Conservation (phyloP, 2,329 filamentous ascomycete species). For the Scedosporium aurantiacum region DNA sequence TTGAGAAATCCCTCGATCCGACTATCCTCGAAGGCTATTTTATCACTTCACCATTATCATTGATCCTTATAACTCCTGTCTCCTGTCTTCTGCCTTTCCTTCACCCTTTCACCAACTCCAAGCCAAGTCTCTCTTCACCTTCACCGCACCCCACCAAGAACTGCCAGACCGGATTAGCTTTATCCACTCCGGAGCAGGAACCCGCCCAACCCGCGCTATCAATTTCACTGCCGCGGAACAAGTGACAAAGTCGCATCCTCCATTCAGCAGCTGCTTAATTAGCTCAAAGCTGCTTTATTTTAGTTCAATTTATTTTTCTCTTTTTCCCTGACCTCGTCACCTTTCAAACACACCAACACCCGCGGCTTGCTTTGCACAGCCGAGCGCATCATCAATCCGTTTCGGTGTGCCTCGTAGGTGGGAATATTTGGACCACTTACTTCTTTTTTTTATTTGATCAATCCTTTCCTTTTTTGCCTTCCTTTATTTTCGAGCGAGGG, state of each 20-base stretch:
- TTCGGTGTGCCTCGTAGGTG: neutral
- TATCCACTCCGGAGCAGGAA: neutral
- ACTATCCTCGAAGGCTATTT: neutral
- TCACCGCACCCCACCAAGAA: neutral
- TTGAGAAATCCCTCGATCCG: neutral
- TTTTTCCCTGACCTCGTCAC: neutral
- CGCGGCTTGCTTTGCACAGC: neutral
- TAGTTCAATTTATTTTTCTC: neutral
- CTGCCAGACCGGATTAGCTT: neutral
- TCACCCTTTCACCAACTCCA: neutral
- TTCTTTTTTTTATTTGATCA: neutral
- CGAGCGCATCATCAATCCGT: neutral
- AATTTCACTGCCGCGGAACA: neutral
- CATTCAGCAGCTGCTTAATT: neutral
- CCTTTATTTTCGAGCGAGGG: neutral
- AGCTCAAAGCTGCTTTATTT: neutral
- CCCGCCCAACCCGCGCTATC: neutral
- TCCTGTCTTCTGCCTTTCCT: neutral
- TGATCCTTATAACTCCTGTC: neutral
- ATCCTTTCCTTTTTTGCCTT: neutral
- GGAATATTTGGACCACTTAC: neutral
- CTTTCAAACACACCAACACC: too few species aligned
- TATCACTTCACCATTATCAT: too few species aligned
- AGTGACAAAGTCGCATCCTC: neutral
- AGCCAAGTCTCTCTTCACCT: neutral